A percentile compares a stretch with the other conserved stretches of the same genome.
phyloP scores from a whole-genome alignment of 257 asterid species.

The Lantana camara region DNA sequence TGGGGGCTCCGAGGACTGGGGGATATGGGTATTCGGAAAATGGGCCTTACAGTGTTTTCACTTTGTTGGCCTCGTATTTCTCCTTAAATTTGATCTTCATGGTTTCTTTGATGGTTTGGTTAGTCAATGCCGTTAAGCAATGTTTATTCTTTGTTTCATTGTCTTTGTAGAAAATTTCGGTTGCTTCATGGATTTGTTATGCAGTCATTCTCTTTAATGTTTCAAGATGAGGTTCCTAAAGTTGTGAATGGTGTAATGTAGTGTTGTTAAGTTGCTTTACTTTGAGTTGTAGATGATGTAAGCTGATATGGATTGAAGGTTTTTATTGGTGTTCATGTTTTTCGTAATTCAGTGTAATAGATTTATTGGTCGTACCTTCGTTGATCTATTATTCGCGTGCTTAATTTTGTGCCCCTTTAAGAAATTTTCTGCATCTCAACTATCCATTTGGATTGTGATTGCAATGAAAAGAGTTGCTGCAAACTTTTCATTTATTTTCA shows the following conservation, averaged over 20 bases:
- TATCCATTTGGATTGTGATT: not conserved
- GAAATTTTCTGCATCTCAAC: not conserved
- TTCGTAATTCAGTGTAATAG: not conserved
- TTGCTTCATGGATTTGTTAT: not conserved
- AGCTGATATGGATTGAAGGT: not conserved
- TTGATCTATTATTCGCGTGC: not conserved
- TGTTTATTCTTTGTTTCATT: not conserved
- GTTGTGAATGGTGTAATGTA: not conserved
- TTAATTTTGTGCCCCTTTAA: not conserved
- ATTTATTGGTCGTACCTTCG: not conserved
- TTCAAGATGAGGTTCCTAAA: not conserved
- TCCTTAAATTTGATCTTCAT: not conserved
- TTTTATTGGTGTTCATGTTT: not conserved
- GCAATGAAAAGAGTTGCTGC: not conserved
- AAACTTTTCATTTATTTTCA: not conserved
- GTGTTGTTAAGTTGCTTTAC: too few relatives aligned
- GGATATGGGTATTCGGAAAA: not conserved
- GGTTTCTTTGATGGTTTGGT: constrained; percentile 3
- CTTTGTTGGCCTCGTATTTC: not conserved
- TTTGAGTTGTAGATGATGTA: too few relatives aligned
- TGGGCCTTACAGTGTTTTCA: not conserved
- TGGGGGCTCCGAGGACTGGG: constrained; percentile 23
- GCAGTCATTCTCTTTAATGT: not conserved
- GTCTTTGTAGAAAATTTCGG: too few relatives aligned
- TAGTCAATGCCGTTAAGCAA: not conserved